phyloP scores from a whole-genome alignment of 1,284 basidiomycete species.

The Hypsizygus ulmarius region DNA sequence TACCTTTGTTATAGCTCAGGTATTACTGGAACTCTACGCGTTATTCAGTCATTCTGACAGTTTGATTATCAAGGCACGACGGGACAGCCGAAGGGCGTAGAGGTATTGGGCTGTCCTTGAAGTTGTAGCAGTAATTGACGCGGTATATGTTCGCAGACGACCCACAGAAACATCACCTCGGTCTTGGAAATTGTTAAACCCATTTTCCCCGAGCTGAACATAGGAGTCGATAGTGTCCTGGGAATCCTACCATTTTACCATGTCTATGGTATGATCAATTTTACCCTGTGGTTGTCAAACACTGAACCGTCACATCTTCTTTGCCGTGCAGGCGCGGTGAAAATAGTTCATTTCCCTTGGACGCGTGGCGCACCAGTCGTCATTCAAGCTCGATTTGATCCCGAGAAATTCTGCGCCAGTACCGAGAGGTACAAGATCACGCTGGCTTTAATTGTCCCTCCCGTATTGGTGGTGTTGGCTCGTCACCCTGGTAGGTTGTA shows the following conservation, averaged over 20 bases:
- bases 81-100: slow-evolving; percentile 58
- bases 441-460: slow-evolving; percentile 73
- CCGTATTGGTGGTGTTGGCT: slow-evolving; percentile 73
- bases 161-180: slow-evolving; percentile 61
- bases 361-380: slow-evolving; percentile 58
- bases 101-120: slow-evolving; percentile 29
- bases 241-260: slow-evolving; percentile 64
- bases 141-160: slow-evolving; percentile 45
- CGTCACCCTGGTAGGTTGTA: slow-evolving; percentile 55
- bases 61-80: slow-evolving; percentile 47
- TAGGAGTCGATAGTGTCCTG: slow-evolving; percentile 47
- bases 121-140: slow-evolving; percentile 1
- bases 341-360: slow-evolving; percentile 62
- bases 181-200: slow-evolving; percentile 43
- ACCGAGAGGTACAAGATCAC: slow-evolving; percentile 69
- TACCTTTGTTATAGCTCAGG: slow-evolving; percentile 66
- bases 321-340: slow-evolving; percentile 42
- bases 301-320: background rate
- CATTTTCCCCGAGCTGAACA: slow-evolving; percentile 36
- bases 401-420: slow-evolving; percentile 63
- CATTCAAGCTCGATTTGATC: slow-evolving; percentile 73
- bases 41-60: background rate
- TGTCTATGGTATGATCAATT: slow-evolving; percentile 46
- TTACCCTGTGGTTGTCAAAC: background rate
- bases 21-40: slow-evolving; percentile 13